Percentiles rank a stretch among this genome's conserved stretches.
Evolutionary conservation across 495 filamentous ascomycete species (phyloP).

Genomic region (Daldinia grandis): DNA sequence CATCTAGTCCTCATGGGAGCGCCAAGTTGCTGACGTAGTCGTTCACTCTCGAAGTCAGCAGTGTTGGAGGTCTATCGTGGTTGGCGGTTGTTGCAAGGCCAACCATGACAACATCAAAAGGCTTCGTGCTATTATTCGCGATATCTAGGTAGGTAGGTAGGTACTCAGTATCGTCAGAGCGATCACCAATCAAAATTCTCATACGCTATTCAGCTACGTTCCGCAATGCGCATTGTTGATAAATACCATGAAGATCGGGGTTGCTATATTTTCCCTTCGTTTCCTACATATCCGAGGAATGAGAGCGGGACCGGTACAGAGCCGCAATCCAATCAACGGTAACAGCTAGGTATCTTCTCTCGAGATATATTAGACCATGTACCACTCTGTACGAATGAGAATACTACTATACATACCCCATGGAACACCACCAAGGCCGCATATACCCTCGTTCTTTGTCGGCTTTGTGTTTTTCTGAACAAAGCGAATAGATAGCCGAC

Average conservation of each 20-base stretch:
- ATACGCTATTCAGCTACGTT: constrained; percentile 1
- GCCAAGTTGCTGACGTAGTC: constrained; percentile 63
- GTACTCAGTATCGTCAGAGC: not conserved
- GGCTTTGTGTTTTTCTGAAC: too few species aligned
- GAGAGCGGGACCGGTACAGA: not conserved
- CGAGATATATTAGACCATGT: not conserved
- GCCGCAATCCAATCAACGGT: not conserved
- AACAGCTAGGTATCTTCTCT: not conserved
- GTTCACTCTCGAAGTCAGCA: constrained; percentile 64
- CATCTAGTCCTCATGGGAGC: constrained; percentile 58
- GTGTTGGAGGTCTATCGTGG: constrained; percentile 60
- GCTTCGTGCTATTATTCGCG: constrained; percentile 46
- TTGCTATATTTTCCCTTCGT: not conserved
- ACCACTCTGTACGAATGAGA: not conserved
- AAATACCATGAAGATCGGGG: not conserved
- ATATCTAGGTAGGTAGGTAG: too few species aligned
- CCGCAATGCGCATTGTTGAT: constrained; percentile 7
- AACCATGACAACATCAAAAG: constrained; percentile 58
- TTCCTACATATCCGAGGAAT: not conserved
- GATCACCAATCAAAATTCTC: not conserved
- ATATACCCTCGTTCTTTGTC: too few species aligned
- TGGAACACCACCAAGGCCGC: too few species aligned
- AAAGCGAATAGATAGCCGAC: not conserved
- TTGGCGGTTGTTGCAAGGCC: constrained; percentile 71
- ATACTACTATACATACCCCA: not conserved